A percentile compares a stretch with the other conserved stretches of the same genome.
These are phyloP conservation scores for Chondrus crispus DNA, from an alignment of 23 red algal genomes.

Conservation along the genomic window DNA sequence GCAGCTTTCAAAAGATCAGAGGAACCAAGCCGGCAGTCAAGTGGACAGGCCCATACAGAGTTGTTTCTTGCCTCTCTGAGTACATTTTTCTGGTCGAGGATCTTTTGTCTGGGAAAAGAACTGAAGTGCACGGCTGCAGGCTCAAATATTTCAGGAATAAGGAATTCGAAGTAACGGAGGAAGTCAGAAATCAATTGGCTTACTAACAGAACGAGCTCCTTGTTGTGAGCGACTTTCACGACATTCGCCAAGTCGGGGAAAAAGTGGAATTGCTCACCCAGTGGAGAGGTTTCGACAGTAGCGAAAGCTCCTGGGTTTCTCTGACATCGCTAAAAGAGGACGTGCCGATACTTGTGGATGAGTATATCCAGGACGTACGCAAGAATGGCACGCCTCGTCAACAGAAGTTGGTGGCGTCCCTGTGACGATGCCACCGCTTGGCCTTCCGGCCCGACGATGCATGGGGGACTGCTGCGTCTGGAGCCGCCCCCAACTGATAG, in stretches of 20 bases:
- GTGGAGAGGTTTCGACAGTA: neutral
- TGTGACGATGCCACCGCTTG: too few species aligned
- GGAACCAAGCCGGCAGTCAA: neutral
- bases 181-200: neutral
- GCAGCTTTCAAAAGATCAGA: too few species aligned
- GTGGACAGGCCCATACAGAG: neutral
- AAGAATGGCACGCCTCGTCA: neutral
- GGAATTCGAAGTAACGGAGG: too few species aligned
- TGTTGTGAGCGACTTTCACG: neutral
- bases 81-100: slow-evolving; percentile 3
- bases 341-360: neutral
- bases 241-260: neutral
- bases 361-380: neutral
- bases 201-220: neutral
- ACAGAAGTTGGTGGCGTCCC: too few species aligned
- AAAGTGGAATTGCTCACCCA: neutral
- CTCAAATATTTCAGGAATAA: slow-evolving; percentile 9
- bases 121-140: neutral
- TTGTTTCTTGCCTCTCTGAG: neutral
- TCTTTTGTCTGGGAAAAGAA: neutral
- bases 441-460: too few species aligned
- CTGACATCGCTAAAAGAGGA: neutral
- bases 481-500: too few species aligned
- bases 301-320: neutral
- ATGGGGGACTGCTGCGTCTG: too few species aligned